Evolutionary conservation across 2,329 filamentous ascomycete species (phyloP).

Genomic region (Botryotinia convoluta): DNA sequence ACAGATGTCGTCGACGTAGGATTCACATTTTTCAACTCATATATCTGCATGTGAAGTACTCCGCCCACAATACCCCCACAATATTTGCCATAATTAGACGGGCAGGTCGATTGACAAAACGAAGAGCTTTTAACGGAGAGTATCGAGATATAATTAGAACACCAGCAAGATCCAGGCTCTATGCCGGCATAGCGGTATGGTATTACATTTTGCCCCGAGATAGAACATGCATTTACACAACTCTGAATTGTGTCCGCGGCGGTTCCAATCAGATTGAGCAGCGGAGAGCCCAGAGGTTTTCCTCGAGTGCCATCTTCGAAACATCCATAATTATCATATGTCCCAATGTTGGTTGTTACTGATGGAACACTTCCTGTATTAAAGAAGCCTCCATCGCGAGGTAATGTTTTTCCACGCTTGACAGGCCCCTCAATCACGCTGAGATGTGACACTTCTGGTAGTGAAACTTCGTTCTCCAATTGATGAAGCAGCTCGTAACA

Average conservation of each 20-base stretch:
- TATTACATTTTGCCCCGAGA: background rate
- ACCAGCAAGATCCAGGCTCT: conserved; percentile 9
- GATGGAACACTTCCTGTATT: conserved; percentile 3
- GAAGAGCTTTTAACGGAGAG: background rate
- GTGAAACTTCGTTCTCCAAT: background rate
- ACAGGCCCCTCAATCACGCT: background rate
- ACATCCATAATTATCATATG: conserved; percentile 2
- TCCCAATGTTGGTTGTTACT: background rate
- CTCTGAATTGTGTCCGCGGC: conserved; percentile 8
- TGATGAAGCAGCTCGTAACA: background rate
- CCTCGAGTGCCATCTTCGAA: conserved; percentile 1
- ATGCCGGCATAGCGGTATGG: conserved; percentile 9
- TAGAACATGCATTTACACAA: conserved; percentile 7
- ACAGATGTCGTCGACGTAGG: background rate
- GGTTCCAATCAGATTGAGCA: background rate
- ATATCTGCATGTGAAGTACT: conserved; percentile 12
- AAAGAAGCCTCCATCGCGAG: background rate
- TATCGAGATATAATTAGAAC: conserved; percentile 9
- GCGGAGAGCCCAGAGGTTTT: conserved; percentile 1
- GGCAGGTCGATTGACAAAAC: conserved; percentile 9
- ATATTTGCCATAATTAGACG: background rate
- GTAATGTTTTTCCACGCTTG: background rate
- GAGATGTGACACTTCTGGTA: background rate
- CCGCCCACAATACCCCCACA: background rate
- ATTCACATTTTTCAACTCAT: background rate